Base-by-base conservation (phyloP, 129 eudicot species). In the Flaveria brownii region DNA sequence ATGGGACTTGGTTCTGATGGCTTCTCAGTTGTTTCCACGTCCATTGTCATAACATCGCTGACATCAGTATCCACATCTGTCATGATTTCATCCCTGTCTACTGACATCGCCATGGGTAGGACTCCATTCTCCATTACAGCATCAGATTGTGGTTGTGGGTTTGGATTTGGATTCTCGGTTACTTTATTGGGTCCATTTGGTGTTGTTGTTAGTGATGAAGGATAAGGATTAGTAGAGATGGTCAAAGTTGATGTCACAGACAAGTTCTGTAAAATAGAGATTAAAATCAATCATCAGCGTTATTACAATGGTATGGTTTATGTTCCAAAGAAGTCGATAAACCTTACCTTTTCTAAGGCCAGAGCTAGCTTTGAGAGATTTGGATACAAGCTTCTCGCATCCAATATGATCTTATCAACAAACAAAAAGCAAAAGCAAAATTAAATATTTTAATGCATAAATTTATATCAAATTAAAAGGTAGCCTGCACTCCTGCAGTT, bases 321-420 rank as follows among this genome's bases (percentile, higher is more conserved):
- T 30, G 62, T 46, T 70, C 68, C 70, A 42, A 11, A 59, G 41
- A 57, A 5, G 15, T 55, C 36, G 1, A 17, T 10, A n/a, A 7
- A 70, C 60, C 16, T 33, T 88, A 93, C 98, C 97, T 93, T 93
- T 82, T 93, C 98, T 41, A 93, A 77, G 18, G 98, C 98, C 55
- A 93, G 81, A 67, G 92, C 96, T 80, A 93, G 92, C 85, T 90
- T 93, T 68, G 90, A 93, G 43, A 93, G 93, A 70, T 88, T 90
- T 52, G 98, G 88, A 55, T 90, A 93, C 73, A 90, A 88, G 67
- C 70, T 82, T 74, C 80, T 81, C 57, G 97, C 89, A 76, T 78
- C 85, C 82, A 93, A 76, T n/a, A 93, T 68, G 81, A 93, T 88
- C 98, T 93, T 80, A 52, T 54, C 73, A 42, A 71, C 46, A 68